Percentiles rank a stretch among this genome's conserved stretches.
Conservation (phyloP, 2,329 filamentous ascomycete species). For the Cladosporium austrohemisphaericum region DNA sequence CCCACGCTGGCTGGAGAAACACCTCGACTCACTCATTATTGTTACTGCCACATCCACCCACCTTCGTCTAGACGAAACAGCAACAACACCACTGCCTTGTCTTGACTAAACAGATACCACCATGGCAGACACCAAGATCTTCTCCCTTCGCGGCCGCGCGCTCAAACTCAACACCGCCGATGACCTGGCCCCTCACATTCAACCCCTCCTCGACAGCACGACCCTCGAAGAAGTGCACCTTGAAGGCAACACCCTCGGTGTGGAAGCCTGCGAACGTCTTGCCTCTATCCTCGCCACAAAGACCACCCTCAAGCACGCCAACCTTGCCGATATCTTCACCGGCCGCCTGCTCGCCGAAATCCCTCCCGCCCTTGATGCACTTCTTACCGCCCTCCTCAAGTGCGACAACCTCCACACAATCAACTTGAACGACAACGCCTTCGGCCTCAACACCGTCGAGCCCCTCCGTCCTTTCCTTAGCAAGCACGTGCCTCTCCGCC, state of each 20-base stretch:
- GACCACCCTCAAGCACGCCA: conserved; percentile 69
- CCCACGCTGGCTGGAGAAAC: no score
- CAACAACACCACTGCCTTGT: neutral
- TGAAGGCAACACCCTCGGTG: conserved; percentile 86
- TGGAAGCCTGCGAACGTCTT: conserved; percentile 80
- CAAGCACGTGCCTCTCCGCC: conserved; percentile 81
- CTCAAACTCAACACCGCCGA: conserved; percentile 87
- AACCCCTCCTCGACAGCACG: conserved; percentile 64
- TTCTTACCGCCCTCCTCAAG: conserved; percentile 82
- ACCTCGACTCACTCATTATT: conserved; percentile 4
- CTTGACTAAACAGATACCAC: conserved; percentile 35
- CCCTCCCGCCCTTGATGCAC: conserved; percentile 77
- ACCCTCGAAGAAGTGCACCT: conserved; percentile 82
- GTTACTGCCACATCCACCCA: neutral
- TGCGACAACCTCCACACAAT: conserved; percentile 83
- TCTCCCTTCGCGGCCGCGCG: conserved; percentile 86
- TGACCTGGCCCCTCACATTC: conserved; percentile 81
- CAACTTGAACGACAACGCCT: conserved; percentile 97
- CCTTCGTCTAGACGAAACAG: conserved; percentile 2
- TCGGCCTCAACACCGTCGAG: conserved; percentile 90
- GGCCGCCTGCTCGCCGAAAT: conserved; percentile 91
- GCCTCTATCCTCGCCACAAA: conserved; percentile 81
- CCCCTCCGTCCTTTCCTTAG: conserved; percentile 90
- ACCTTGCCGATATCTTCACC: conserved; percentile 97
- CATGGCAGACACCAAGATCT: conserved; percentile 60